Base-by-base conservation (phyloP, 1,139 yeast genomes). In the Yamadazyma jaroonii region DNA sequence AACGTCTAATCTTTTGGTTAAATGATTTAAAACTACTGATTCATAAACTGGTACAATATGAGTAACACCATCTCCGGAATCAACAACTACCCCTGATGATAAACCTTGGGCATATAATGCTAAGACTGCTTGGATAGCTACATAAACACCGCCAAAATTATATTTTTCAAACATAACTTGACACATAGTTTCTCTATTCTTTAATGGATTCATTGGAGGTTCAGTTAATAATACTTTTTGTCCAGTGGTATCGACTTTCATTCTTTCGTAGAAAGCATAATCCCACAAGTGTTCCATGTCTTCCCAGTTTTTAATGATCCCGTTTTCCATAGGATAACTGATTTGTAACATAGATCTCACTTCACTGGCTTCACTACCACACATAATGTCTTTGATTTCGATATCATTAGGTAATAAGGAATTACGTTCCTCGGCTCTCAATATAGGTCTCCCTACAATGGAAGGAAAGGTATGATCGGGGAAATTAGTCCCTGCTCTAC, bases 221-320 rank as follows among this genome's bases (percentile, higher is more conserved):
- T 92, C 98, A 2, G 98, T 92, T 46, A 92, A 72, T 50, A 92
- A 72, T 33, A 92, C 79, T 63, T 90, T 90, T 51, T 80, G 78
- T 25, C 92, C 95, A 29, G 77, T 65, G 13, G 94, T 81, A 20
- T 80, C 72, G 34, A 84, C 67, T 57, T 88, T 78, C 88, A 92
- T 83, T 54, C 86, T 79, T 50, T 92, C 96, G 64, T 84, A 85
- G 62, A 92, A 92, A 20, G 97, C 94, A 62, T 92, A 92, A 64
- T 92, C 97, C 99, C 99, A 92, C 46, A 92, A 74, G 54, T 90
- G 94, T 53, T 88, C 96, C 97, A 94, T 92, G 59, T 92, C 98
- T 55, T 90, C 96, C 98, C 98, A 92, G 60, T 92, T 89, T 59
- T 84, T 84, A 61, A 92, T 90, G 53, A 94, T 88, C 54, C 99